A percentile compares a stretch with the other conserved stretches of the same genome.
phyloP scores from a whole-genome alignment of 805 yeast genomes.

The Suhomyces sp. region DNA sequence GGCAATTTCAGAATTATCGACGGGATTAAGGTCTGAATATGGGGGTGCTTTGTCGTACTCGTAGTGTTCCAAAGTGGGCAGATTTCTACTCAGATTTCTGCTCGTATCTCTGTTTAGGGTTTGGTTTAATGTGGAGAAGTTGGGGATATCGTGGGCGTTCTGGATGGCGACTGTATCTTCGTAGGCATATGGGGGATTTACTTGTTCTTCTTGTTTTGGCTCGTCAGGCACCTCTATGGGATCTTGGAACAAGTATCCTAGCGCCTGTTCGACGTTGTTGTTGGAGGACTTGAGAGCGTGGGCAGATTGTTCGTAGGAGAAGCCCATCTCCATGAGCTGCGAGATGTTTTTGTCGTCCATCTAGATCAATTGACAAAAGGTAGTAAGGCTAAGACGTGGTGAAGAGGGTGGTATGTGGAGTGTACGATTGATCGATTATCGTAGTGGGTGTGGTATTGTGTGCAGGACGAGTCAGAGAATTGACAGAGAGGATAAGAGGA shows the following conservation, averaged over 20 bases:
- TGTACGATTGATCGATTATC: background rate
- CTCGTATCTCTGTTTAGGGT: background rate
- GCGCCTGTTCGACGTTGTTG: constrained; percentile 32
- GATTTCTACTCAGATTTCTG: background rate
- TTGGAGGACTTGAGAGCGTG: constrained; percentile 33
- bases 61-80: background rate
- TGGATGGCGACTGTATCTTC: constrained; percentile 22
- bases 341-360: constrained; percentile 11
- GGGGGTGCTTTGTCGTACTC: background rate
- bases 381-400: no score
- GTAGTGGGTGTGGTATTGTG: background rate
- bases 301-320: constrained; percentile 32
- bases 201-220: background rate
- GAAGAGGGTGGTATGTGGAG: background rate
- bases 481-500: background rate
- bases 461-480: background rate
- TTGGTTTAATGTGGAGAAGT: constrained; percentile 8
- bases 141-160: constrained; percentile 34
- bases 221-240: constrained; percentile 13
- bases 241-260: constrained; percentile 35
- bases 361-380: background rate
- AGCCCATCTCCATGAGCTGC: constrained; percentile 38
- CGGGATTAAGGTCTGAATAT: background rate
- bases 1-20: background rate
- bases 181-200: background rate